Base-by-base conservation (phyloP, 164 flowering plant species). In the Stephania japonica region DNA sequence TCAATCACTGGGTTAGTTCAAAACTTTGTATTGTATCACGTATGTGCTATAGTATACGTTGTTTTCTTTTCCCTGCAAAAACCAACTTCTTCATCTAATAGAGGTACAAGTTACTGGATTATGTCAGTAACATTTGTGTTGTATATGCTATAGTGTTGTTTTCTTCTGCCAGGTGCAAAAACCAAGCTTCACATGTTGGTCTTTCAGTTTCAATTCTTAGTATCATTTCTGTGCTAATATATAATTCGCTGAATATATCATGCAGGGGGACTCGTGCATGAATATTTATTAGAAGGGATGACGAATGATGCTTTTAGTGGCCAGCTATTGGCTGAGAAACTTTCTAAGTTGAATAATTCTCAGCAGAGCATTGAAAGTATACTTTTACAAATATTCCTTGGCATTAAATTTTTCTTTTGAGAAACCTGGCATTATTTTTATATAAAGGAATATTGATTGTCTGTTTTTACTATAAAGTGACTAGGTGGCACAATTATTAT, bases 311-410 rank as follows among this genome's bases (percentile, higher is more conserved):
- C 72, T 59, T 74, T 68, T 56, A 68, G 67, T 62, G 76, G 76
- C 19, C 72, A 74, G 42, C 42, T 68, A 56, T 68, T 74, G 62
- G 41, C 59, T 56, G 76, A 68, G 41, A 74, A 74, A 72, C 76
- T 74, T 41, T 68, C 76, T 16, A 74, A 68, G 71, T 72, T 74
- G 67, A 74, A 74, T 53, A 74, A 68, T 69, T 74, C 76, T 32
- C 76, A 74, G 27, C 72, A 68, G 42, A 74, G 76, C 76, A 74
- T 74, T 42, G 76, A 74, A 68, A 38, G 76, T 74, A 74, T 74
- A 72, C 72, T 68, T 68, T 47, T 47, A 7, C 16, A 11, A 12
- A 47, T 12, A 47, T 47, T 47, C 12, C 4, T 14, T 47, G 16
- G 13, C 16, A 47, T 47, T 47, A 47, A 47, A 1, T 27, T 27